phyloP scores from a whole-genome alignment of 2,329 filamentous ascomycete species.

The Arthrobotrys iridis region DNA sequence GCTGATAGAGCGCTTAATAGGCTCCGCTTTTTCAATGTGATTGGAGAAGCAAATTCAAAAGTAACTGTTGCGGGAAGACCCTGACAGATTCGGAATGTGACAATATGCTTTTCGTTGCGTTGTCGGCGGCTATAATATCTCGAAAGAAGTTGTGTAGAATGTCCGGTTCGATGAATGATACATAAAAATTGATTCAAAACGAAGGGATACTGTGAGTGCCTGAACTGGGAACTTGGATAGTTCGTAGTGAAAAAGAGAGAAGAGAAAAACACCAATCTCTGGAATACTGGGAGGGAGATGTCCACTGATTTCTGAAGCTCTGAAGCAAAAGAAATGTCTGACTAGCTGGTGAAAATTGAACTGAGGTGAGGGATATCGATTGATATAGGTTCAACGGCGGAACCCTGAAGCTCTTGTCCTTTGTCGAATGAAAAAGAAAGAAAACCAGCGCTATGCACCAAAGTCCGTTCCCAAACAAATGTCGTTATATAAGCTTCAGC shows the following conservation, averaged over 20 bases:
- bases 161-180: conserved; percentile 50
- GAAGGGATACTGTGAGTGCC: background rate
- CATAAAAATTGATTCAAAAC: conserved; percentile 43
- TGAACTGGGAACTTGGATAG: background rate
- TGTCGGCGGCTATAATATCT: conserved; percentile 52
- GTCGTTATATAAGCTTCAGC: conserved; percentile 53
- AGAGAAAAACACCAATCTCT: too few species aligned
- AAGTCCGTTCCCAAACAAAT: conserved; percentile 53
- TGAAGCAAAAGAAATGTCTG: conserved; percentile 14
- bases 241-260: background rate
- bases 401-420: conserved; percentile 30
- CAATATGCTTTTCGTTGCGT: conserved; percentile 39
- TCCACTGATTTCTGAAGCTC: conserved; percentile 1
- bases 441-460: conserved; percentile 55
- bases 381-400: conserved; percentile 41
- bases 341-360: conserved; percentile 13
- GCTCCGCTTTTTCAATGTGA: background rate
- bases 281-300: background rate
- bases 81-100: conserved; percentile 27
- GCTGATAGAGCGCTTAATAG: conserved; percentile 17
- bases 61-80: conserved; percentile 19
- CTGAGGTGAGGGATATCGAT: conserved; percentile 30
- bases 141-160: conserved; percentile 46
- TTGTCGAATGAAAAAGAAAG: conserved; percentile 52
- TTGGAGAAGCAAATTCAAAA: conserved; percentile 5